phyloP scores from a whole-genome alignment of 202 grass and related monocot genomes.

The Zoysia matrella region DNA sequence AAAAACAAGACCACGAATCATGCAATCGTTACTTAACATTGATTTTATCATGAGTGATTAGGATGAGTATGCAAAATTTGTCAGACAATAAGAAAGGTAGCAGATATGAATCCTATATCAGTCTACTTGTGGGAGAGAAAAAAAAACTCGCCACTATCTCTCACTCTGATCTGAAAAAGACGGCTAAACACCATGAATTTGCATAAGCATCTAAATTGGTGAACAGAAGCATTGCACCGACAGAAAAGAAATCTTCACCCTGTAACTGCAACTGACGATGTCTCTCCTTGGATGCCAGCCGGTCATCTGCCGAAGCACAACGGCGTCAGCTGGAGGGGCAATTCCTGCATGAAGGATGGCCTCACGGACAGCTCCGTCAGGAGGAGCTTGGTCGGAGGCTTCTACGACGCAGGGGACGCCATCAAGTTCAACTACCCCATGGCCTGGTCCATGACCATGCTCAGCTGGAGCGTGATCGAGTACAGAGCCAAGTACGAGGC shows the following conservation, averaged over 20 bases:
- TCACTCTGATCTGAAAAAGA: slow-evolving; percentile 23
- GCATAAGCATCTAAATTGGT: not conserved
- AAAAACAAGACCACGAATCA: too few relatives aligned
- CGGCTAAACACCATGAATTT: not conserved
- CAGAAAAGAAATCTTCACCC: slow-evolving; percentile 22
- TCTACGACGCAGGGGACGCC: slow-evolving; percentile 91
- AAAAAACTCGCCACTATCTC: not conserved
- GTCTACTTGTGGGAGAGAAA: slow-evolving; percentile 1
- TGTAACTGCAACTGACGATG: slow-evolving; percentile 13
- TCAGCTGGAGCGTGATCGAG: slow-evolving; percentile 99
- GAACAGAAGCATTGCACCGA: slow-evolving; percentile 35
- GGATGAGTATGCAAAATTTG: too few relatives aligned
- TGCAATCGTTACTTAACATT: too few relatives aligned
- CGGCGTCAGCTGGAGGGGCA: slow-evolving; percentile 94
- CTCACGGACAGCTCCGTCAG: slow-evolving; percentile 60
- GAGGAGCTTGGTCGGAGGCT: slow-evolving; percentile 89
- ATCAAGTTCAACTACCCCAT: slow-evolving; percentile 99
- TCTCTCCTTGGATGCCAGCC: slow-evolving; percentile 51
- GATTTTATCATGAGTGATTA: too few relatives aligned
- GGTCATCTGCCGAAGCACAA: slow-evolving; percentile 88
- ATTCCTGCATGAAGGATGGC: slow-evolving; percentile 92
- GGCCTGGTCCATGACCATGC: slow-evolving; percentile 99
- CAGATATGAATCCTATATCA: not conserved
- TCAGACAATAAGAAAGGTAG: too few relatives aligned
- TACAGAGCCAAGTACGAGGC: slow-evolving; percentile 88